Conservation (phyloP, 2,329 filamentous ascomycete genomes). For the Hyphodiscus sp. region DNA sequence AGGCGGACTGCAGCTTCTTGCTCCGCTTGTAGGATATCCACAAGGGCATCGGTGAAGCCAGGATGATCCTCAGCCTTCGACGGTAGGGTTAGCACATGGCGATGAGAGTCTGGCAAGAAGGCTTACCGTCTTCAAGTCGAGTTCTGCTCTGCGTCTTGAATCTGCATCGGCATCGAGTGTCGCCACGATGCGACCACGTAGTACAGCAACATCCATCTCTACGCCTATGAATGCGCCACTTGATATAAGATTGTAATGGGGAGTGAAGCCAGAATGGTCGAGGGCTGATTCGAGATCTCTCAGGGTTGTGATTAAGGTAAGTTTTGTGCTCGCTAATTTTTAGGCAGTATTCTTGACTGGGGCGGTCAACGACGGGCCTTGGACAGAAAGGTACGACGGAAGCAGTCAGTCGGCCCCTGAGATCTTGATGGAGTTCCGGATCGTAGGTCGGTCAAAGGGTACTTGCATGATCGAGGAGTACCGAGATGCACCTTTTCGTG, state of each 20-base stretch:
- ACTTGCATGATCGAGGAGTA: not conserved
- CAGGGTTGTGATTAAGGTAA: not conserved
- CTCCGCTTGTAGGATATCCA: slow-evolving; percentile 86
- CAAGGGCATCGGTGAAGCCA: slow-evolving; percentile 83
- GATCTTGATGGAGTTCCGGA: no score
- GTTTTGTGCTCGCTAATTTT: not conserved
- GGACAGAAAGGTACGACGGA: no score
- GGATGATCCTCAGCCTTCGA: slow-evolving; percentile 78
- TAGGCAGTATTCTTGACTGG: not conserved
- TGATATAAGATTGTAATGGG: slow-evolving; percentile 8
- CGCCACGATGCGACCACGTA: slow-evolving; percentile 70
- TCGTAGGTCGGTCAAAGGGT: not conserved
- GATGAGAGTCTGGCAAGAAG: slow-evolving; percentile 12
- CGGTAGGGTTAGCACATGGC: slow-evolving; percentile 13
- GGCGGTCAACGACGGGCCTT: not conserved
- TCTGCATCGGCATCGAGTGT: slow-evolving; percentile 71
- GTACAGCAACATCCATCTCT: slow-evolving; percentile 64
- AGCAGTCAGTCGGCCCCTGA: no score
- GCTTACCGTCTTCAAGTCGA: slow-evolving; percentile 73
- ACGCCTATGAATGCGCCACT: slow-evolving; percentile 12
- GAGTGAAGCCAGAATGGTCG: slow-evolving; percentile 4
- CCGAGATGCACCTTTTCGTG: not conserved
- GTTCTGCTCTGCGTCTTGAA: slow-evolving; percentile 68
- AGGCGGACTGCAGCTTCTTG: slow-evolving; percentile 79
- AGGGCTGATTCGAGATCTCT: not conserved